phyloP scores from a whole-genome alignment of 129 eudicot genomes.

The Flaveria ramosissima region DNA sequence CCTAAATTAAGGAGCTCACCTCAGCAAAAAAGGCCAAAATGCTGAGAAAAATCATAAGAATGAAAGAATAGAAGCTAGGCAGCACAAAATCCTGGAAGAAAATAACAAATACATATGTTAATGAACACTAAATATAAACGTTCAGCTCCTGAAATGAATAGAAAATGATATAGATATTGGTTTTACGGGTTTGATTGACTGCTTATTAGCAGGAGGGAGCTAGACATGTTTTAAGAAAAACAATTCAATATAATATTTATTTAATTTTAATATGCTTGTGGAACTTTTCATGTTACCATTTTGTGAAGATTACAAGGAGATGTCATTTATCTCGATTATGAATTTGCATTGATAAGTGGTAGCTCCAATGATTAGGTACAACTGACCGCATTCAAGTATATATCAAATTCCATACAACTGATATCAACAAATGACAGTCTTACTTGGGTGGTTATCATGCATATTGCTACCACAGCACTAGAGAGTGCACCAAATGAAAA shows the following conservation, averaged over 20 bases:
- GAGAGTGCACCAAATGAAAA: slow-evolving; percentile 57
- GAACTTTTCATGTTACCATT: slow-evolving; percentile 3
- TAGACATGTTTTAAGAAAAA: background rate
- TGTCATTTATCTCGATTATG: slow-evolving; percentile 11
- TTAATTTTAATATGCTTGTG: background rate
- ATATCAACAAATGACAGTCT: slow-evolving; percentile 20
- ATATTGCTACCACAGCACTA: slow-evolving; percentile 58
- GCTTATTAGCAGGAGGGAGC: background rate
- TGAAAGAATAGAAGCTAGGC: slow-evolving; percentile 55
- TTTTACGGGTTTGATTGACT: background rate
- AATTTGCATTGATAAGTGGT: background rate
- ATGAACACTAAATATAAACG: slow-evolving; percentile 3
- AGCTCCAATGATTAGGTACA: slow-evolving; percentile 14
- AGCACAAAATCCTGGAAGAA: slow-evolving; percentile 60
- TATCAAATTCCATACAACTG: background rate
- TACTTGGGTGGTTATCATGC: slow-evolving; percentile 58
- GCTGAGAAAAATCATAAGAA: slow-evolving; percentile 65
- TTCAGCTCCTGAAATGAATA: background rate
- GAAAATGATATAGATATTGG: background rate
- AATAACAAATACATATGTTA: background rate
- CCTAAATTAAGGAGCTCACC: slow-evolving; percentile 37
- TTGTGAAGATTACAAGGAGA: background rate
- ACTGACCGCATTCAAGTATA: background rate
- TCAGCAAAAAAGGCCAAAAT: slow-evolving; percentile 64
- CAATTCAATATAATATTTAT: background rate